Evolutionary conservation across 2,329 filamentous ascomycete genomes (phyloP), one percentile per base, ranked within the genome.

Genomic region (Cladosporium sphaerospermum): DNA sequence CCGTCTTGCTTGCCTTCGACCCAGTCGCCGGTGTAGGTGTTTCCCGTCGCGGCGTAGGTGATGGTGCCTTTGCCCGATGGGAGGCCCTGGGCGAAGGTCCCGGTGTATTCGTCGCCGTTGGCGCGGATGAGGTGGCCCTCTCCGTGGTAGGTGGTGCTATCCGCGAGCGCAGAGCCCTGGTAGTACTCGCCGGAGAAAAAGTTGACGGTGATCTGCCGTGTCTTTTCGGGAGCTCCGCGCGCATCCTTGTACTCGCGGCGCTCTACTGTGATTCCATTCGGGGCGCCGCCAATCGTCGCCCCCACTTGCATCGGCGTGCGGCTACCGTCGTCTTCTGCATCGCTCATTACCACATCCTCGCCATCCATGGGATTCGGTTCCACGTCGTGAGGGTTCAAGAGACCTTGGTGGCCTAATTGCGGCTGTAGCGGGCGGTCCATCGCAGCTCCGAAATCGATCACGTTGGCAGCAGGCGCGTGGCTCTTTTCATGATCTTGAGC

Each of bases 1-100:
- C 81, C 81, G 57, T 83, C 76, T 53, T 81, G 77, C 59, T 78
- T 76, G 59, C 89, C 86, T 56, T 89, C 83, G 34, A 71, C 72
- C 66, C 84, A 80, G 53, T 85, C 64, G 40, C 75, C 75, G 14
- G 71, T 69, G 60, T 78, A 82, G 54, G 85, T 78, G 49, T 83
- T 83, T 56, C 82, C 82, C 69, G 95, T 81, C 3, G 54, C 40
- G 23, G 77, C 74, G 64, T 81, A 83, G 4, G 74, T 77, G 72
- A 83, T 79, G 10, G 71, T 71, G 47, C 82, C 82, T 48, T 76
- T 70, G 16, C 82, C 81, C 37, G 80, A 75, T 51, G 78, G 78
- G 50, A 74, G 68, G 43, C 74, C 74, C 33, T 78, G 70, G 48
- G 74, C 67, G 63, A 83, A 82, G 5, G 72, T 67, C 14, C 82